These are phyloP conservation scores for Tetrahymena elliotti DNA, from an alignment of 73 alveolate genomes.

Conservation along the genomic window DNA sequence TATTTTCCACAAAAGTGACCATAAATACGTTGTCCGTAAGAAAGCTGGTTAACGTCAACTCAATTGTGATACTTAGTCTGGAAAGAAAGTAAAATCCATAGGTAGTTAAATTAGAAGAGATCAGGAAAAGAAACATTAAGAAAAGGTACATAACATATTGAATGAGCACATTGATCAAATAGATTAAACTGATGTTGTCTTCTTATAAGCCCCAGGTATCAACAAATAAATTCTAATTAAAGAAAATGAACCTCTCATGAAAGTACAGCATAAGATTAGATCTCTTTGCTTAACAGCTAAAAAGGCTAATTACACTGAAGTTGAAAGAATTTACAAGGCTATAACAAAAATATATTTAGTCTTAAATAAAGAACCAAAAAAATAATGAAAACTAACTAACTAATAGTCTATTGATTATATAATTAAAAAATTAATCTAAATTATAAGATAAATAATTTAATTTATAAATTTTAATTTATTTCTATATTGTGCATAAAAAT, in stretches of 20 bases:
- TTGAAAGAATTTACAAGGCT: slow-evolving; percentile 50
- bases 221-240: slow-evolving; percentile 77
- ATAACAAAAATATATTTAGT: slow-evolving; percentile 40
- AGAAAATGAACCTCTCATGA: slow-evolving; percentile 67
- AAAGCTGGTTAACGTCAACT: slow-evolving; percentile 92
- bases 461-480: too few species aligned
- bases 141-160: slow-evolving; percentile 70
- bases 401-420: too few species aligned
- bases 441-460: too few species aligned
- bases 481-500: too few species aligned
- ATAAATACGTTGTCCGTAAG: slow-evolving; percentile 86
- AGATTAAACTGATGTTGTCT: slow-evolving; percentile 74
- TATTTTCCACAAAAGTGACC: slow-evolving; percentile 83
- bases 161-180: slow-evolving; percentile 62
- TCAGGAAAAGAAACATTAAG: slow-evolving; percentile 89
- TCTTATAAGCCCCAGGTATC: slow-evolving; percentile 96
- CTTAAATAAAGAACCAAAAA: not conserved
- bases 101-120: slow-evolving; percentile 97
- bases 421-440: too few species aligned
- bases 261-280: slow-evolving; percentile 55
- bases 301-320: slow-evolving; percentile 74
- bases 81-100: slow-evolving; percentile 68
- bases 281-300: slow-evolving; percentile 53
- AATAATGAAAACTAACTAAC: slow-evolving; percentile 1
- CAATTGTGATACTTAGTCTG: slow-evolving; percentile 67